phyloP scores from a whole-genome alignment of 495 filamentous ascomycete genomes.

The Penicillium chermesinum region DNA sequence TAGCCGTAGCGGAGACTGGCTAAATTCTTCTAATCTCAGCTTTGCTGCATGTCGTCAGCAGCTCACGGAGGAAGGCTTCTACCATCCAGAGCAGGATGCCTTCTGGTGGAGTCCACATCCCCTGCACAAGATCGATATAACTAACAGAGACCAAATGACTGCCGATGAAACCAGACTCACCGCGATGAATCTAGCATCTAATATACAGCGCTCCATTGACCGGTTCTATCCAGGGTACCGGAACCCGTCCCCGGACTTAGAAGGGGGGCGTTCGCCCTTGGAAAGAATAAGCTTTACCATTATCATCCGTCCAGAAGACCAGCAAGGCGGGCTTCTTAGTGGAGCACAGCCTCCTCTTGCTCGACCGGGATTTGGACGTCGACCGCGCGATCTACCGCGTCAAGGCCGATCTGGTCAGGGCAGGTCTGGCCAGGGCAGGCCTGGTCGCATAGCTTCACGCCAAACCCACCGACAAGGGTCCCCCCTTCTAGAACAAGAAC shows the following conservation, averaged over 20 bases:
- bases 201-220: neutral
- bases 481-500: no score
- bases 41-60: neutral
- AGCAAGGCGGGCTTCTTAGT: neutral
- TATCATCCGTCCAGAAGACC: neutral
- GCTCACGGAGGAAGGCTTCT: neutral
- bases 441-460: no score
- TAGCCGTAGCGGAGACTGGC: constrained; percentile 5
- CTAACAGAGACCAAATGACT: no score
- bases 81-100: neutral
- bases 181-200: neutral
- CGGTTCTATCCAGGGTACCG: neutral
- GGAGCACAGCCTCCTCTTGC: neutral
- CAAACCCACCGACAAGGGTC: no score
- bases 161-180: neutral
- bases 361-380: neutral
- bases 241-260: neutral
- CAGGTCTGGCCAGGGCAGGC: neutral
- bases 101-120: neutral
- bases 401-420: neutral
- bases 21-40: constrained; percentile 1
- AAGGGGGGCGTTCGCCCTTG: neutral
- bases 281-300: neutral
- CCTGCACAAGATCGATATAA: neutral
- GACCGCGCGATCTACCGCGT: no score